Conservation (phyloP, 2,329 filamentous ascomycete species). For the Clarireedia hainanense region DNA sequence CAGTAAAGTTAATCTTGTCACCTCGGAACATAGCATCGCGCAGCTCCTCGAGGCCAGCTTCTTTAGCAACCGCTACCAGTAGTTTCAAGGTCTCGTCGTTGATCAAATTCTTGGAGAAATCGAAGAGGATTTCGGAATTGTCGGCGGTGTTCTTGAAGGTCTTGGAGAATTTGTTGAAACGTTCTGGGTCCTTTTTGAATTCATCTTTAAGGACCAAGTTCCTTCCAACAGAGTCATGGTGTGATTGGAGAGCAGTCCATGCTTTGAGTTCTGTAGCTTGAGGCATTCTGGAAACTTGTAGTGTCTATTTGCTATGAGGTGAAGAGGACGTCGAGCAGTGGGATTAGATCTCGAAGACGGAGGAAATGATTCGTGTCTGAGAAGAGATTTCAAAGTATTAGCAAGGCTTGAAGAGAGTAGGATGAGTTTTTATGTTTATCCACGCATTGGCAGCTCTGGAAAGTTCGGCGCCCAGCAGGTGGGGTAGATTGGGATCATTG, state of each 20-base stretch:
- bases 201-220: slow-evolving; percentile 88
- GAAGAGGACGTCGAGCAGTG: neutral
- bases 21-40: slow-evolving; percentile 96
- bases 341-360: too few species aligned
- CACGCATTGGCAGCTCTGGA: too few species aligned
- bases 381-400: too few species aligned
- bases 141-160: slow-evolving; percentile 75
- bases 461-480: too few species aligned
- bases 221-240: slow-evolving; percentile 80
- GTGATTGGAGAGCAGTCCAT: slow-evolving; percentile 86
- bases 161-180: slow-evolving; percentile 85
- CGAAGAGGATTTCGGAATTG: slow-evolving; percentile 83
- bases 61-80: slow-evolving; percentile 81
- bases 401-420: too few species aligned
- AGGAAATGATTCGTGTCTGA: too few species aligned
- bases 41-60: slow-evolving; percentile 86
- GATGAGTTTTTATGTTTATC: too few species aligned
- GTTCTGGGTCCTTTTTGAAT: slow-evolving; percentile 79
- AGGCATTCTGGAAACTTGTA: slow-evolving; percentile 47
- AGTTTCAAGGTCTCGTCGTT: slow-evolving; percentile 85
- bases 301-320: too few species aligned
- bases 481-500: too few species aligned
- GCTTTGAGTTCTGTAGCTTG: slow-evolving; percentile 79
- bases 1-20: slow-evolving; percentile 99
- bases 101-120: slow-evolving; percentile 98